Base-by-base conservation (phyloP, 768 basidiomycete species). In the Pleurotus cornucopiae region DNA sequence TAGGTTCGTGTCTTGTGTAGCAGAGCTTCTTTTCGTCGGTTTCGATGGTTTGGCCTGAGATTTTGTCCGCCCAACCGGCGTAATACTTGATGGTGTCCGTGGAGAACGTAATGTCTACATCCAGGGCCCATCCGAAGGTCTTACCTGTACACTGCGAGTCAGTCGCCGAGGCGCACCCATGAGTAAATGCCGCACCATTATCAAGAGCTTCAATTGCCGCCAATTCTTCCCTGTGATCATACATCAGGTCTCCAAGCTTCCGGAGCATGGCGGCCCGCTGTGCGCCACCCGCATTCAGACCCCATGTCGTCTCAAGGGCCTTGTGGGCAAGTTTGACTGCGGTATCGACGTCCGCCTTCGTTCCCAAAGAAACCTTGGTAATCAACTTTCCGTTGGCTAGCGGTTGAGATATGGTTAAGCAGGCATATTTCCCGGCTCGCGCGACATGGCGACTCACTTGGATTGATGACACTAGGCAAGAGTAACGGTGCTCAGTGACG, bases 191-290 rank as follows among this genome's bases (percentile, higher is more conserved):
- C 70, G 46, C 6, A 81, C 78, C 78, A 58, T 86, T 86, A 67
- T 90, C 83, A 55, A 86, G 70, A 16, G 83, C 71, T 70, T 90
- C 88, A 51, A 90, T 67, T 3, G 86, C 85, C 5, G 84, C 78
- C 49, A 89, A 74, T 57, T 79, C 76, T 41, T 87, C 84, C 2
- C 64, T 61, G 68, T 88, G 64, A 34, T 67, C 57, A 60, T 85
- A 81, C 68, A 91, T 74, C 55, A 88, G 70, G 25, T 72, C 68
- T 4, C 80, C 82, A 53, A 91, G 77, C 61, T 81, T 81, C 61
- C 68, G 64, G 30, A 91, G 70, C 23, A 86, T 75, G 51, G 65
- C 68, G 39, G 76, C 72, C 37, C 86, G 82, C 60, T 70, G 51
- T 5, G 66, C 16, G 25, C 80, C 84, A 18, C 77, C 63, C 25